These are phyloP conservation scores for Phytopythium chamaehyphon DNA, from an alignment of 352 stramenopile species.

Conservation along the genomic window DNA sequence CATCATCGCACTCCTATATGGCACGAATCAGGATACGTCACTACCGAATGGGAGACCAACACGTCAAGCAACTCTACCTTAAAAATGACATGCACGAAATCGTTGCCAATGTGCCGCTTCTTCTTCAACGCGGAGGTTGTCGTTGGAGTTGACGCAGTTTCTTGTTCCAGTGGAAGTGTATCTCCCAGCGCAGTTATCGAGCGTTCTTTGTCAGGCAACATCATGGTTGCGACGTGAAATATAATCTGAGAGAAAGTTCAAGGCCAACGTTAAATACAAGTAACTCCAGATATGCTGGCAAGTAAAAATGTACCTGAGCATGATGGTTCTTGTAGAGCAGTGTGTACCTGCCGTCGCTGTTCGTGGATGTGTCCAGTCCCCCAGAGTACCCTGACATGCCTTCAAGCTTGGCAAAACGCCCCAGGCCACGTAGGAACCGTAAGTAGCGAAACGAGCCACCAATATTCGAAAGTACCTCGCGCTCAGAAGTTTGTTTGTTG, in stretches of 20 bases:
- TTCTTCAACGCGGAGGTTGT: conserved; percentile 52
- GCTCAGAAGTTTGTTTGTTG: conserved; percentile 51
- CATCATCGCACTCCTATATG: conserved; percentile 72
- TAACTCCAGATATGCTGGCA: too few relatives aligned
- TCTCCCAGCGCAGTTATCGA: neutral
- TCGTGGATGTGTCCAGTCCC: conserved; percentile 63
- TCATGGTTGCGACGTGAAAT: conserved; percentile 87
- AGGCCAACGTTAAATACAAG: neutral
- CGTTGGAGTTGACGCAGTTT: neutral
- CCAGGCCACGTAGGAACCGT: conserved; percentile 64
- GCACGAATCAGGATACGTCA: too few relatives aligned
- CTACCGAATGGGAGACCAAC: too few relatives aligned
- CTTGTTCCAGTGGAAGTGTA: too few relatives aligned
- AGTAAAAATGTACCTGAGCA: conserved; percentile 41
- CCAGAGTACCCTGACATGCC: conserved; percentile 64
- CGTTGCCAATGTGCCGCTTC: conserved; percentile 87
- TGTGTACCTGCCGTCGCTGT: conserved; percentile 73
- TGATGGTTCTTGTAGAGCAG: conserved; percentile 69
- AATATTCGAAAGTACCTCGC: conserved; percentile 63
- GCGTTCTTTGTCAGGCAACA: conserved; percentile 29
- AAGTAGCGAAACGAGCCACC: conserved; percentile 77
- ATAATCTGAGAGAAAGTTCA: conserved; percentile 53
- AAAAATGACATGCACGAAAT: conserved; percentile 87
- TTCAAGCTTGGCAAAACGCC: conserved; percentile 62
- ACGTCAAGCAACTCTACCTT: too few relatives aligned